A percentile compares a stretch with the other conserved stretches of the same genome.
Conservation (phyloP, 2,329 filamentous ascomycete genomes). For the Ophiostoma himal-ulmi region DNA sequence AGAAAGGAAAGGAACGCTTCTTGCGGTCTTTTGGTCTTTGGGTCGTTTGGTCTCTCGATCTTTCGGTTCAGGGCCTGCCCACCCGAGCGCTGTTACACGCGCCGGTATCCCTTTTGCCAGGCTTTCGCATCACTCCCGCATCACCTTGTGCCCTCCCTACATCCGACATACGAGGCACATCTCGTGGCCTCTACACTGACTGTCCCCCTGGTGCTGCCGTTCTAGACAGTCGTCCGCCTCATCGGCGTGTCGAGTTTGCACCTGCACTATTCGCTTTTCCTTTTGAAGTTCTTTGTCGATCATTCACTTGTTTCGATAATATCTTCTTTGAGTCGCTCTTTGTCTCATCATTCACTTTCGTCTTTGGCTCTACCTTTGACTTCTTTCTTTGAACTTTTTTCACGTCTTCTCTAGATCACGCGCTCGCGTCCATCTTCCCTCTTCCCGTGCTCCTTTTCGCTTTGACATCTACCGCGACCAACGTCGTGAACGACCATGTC, state of each 20-base stretch:
- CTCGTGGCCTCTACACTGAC: conserved; percentile 8
- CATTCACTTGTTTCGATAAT: conserved; percentile 17
- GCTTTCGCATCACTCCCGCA: conserved; percentile 8
- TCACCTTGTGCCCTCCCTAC: conserved; percentile 3
- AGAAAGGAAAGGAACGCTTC: neutral
- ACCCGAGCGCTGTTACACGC: conserved; percentile 1
- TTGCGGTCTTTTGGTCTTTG: neutral
- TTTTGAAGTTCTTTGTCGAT: conserved; percentile 1
- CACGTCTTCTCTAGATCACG: neutral
- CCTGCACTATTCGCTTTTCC: neutral
- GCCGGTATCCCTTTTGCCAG: neutral
- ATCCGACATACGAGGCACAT: conserved; percentile 12
- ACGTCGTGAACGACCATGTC: conserved; percentile 47
- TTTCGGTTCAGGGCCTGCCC: neutral
- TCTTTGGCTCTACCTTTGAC: neutral
- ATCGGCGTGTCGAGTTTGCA: conserved; percentile 15
- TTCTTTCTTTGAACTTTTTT: neutral
- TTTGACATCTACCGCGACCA: conserved; percentile 18
- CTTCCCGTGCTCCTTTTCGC: neutral
- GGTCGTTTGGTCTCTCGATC: neutral
- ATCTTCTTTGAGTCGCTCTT: neutral
- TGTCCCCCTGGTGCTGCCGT: conserved; percentile 19
- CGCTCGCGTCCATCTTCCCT: neutral
- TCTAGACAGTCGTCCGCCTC: conserved; percentile 22
- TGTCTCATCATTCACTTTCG: neutral